These are phyloP conservation scores for Phytophthora tubulina DNA, from an alignment of 352 stramenopile species.

Conservation along the genomic window DNA sequence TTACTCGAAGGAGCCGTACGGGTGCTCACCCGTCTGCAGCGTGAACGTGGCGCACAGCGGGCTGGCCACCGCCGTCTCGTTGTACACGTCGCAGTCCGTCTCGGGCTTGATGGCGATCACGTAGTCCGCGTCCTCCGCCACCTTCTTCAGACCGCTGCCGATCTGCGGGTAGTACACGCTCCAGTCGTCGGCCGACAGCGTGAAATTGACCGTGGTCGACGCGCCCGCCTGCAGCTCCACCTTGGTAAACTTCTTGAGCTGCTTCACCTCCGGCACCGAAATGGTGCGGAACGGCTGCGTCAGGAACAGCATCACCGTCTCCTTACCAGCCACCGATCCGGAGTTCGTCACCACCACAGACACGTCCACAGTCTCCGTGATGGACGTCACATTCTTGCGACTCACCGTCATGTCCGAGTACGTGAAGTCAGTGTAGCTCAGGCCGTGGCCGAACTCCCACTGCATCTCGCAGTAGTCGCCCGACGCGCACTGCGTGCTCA, in stretches of 20 bases:
- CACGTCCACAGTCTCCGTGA: conserved; percentile 49
- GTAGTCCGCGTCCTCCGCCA: conserved; percentile 74
- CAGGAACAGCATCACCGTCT: conserved; percentile 83
- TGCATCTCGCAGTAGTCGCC: conserved; percentile 57
- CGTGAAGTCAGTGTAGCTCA: conserved; percentile 75
- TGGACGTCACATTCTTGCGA: conserved; percentile 38
- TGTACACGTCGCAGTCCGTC: conserved; percentile 80
- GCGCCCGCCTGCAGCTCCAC: conserved; percentile 58
- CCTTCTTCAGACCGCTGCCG: conserved; percentile 54
- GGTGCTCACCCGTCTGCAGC: conserved; percentile 38
- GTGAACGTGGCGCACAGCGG: conserved; percentile 42
- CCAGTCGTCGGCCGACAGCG: conserved; percentile 59
- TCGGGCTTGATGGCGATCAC: conserved; percentile 72
- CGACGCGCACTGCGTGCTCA: conserved; percentile 57
- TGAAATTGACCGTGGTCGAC: conserved; percentile 48
- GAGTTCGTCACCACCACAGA: conserved; percentile 78
- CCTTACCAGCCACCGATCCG: conserved; percentile 60
- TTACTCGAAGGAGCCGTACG: conserved; percentile 44
- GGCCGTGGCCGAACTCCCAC: conserved; percentile 68
- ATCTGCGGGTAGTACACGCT: conserved; percentile 71
- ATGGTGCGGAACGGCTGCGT: conserved; percentile 65
- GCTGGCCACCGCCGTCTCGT: conserved; percentile 38
- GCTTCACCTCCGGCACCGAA: conserved; percentile 79
- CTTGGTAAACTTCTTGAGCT: conserved; percentile 84
- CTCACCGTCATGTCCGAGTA: conserved; percentile 60